Percentiles rank a stretch among this genome's conserved stretches.
These are phyloP conservation scores for Rhynchosporium agropyri DNA, from an alignment of 2,329 filamentous ascomycete species.

Conservation along the genomic window DNA sequence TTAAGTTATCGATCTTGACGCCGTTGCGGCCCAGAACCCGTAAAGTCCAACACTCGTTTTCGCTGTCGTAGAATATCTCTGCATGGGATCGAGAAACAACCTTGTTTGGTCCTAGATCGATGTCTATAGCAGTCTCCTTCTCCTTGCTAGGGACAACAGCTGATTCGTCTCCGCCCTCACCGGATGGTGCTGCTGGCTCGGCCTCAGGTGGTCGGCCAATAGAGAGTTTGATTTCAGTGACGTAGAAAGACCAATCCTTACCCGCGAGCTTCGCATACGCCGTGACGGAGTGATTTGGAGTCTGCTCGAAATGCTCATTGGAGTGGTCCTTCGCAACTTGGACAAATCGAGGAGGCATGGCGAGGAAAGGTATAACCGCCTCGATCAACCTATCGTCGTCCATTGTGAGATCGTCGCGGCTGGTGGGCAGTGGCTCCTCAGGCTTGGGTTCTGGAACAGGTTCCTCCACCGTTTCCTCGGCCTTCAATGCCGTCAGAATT, in stretches of 20 bases:
- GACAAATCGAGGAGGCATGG: constrained; percentile 47
- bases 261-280: constrained; percentile 84
- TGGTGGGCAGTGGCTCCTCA: constrained; percentile 46
- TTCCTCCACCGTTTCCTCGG: constrained; percentile 45
- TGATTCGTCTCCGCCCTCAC: constrained; percentile 11
- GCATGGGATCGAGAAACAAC: constrained; percentile 79
- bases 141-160: constrained; percentile 40
- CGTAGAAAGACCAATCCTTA: constrained; percentile 82
- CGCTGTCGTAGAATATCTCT: constrained; percentile 70
- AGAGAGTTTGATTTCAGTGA: constrained; percentile 73
- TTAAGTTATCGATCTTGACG: constrained; percentile 76
- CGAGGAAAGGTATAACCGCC: constrained; percentile 35
- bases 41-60: constrained; percentile 77
- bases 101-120: constrained; percentile 86
- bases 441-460: constrained; percentile 17
- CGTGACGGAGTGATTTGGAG: constrained; percentile 61
- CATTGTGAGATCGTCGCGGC: constrained; percentile 43
- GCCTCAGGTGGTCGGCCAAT: constrained; percentile 71
- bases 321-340: constrained; percentile 64
- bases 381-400: constrained; percentile 53
- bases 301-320: constrained; percentile 64
- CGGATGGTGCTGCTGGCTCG: constrained; percentile 38
- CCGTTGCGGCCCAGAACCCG: constrained; percentile 90
- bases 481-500: constrained; percentile 22
- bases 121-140: constrained; percentile 63